A percentile compares a stretch with the other conserved stretches of the same genome.
These are phyloP conservation scores for Stenogyne calaminthoides DNA, from an alignment of 305 asterid species.

Conservation along the genomic window DNA sequence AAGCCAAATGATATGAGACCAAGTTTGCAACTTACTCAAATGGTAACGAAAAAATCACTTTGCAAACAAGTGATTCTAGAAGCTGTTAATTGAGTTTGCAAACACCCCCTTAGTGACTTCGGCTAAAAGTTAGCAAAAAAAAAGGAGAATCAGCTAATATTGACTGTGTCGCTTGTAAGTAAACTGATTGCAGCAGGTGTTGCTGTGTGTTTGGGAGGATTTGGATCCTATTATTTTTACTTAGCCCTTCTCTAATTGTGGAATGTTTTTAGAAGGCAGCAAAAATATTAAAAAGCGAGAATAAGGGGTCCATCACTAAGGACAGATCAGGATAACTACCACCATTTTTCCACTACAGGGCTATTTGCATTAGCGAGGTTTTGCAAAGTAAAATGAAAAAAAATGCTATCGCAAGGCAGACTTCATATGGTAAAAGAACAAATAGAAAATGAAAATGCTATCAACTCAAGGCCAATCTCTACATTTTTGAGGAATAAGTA, in stretches of 20 bases:
- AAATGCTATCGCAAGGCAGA: background rate
- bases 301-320: no score
- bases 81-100: no score
- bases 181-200: no score
- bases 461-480: background rate
- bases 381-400: background rate
- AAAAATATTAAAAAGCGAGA: background rate
- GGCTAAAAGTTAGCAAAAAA: background rate
- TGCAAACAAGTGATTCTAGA: no score
- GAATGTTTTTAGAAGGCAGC: background rate
- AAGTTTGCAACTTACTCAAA: no score
- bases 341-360: background rate
- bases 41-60: no score
- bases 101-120: background rate
- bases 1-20: no score
- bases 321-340: background rate
- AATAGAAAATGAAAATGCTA: background rate
- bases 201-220: background rate
- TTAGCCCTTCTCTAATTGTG: background rate
- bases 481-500: background rate
- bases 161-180: background rate
- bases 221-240: background rate
- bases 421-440: background rate
- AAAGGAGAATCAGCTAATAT: no score
- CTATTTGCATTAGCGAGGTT: slow-evolving; percentile 14